Percentiles rank a stretch among this genome's conserved stretches.
These are phyloP conservation scores for Chlorella sp. DNA, from an alignment of 139 green algal genomes.

Conservation along the genomic window DNA sequence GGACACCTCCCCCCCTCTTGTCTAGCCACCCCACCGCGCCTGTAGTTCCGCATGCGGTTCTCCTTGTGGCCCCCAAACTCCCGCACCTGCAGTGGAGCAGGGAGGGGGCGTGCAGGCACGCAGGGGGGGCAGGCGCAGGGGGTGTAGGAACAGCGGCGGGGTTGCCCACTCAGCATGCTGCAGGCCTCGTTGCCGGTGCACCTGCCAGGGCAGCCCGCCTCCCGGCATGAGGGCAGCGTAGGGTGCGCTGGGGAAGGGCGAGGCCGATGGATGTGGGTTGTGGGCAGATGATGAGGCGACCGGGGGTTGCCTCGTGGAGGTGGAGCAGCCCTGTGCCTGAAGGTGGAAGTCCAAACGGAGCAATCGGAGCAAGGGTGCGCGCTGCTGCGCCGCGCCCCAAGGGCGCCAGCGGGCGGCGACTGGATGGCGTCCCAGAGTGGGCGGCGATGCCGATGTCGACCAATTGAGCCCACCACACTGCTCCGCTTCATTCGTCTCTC, in stretches of 20 bases:
- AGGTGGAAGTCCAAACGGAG: background rate
- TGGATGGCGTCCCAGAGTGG: too few relatives aligned
- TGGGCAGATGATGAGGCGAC: background rate
- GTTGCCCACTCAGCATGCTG: background rate
- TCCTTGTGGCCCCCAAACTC: conserved; percentile 4
- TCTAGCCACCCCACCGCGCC: background rate
- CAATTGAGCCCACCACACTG: too few relatives aligned
- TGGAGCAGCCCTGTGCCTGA: background rate
- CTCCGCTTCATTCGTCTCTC: too few relatives aligned
- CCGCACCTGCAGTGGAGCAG: background rate
- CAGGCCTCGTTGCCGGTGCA: too few relatives aligned
- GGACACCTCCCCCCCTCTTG: too few relatives aligned
- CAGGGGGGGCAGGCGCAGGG: background rate
- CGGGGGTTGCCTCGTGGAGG: background rate
- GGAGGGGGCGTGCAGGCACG: too few relatives aligned
- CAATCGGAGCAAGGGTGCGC: background rate
- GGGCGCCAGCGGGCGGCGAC: too few relatives aligned
- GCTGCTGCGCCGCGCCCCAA: too few relatives aligned
- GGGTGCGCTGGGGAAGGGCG: background rate
- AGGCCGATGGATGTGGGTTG: background rate
- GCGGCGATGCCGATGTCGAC: too few relatives aligned
- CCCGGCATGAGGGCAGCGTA: background rate
- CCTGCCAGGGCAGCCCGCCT: background rate
- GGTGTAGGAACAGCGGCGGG: background rate
- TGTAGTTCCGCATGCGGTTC: conserved; percentile 12